A percentile compares a stretch with the other conserved stretches of the same genome.
Conservation (phyloP, 2,329 filamentous ascomycete genomes). For the Fusarium protoensiforme region DNA sequence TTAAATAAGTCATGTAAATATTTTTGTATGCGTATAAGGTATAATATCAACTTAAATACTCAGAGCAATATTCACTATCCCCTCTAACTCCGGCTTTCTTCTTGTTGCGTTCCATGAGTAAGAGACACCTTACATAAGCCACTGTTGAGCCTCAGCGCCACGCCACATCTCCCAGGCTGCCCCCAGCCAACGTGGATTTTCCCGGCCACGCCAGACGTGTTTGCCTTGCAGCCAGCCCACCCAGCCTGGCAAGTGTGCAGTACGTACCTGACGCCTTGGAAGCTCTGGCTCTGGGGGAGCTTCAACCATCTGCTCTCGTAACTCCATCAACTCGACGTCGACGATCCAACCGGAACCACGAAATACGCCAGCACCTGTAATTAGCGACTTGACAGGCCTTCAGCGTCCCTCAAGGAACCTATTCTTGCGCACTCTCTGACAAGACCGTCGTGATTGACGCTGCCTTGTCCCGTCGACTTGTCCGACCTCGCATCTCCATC, state of each 20-base stretch:
- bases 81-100: not conserved
- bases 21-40: not conserved
- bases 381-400: conserved; percentile 3
- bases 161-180: conserved; percentile 31
- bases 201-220: conserved; percentile 55
- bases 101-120: not conserved
- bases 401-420: not conserved
- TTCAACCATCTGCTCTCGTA: conserved; percentile 34
- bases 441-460: conserved; percentile 36
- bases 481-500: conserved; percentile 35
- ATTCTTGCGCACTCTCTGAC: conserved; percentile 2
- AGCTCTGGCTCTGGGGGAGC: conserved; percentile 37
- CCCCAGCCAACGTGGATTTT: conserved; percentile 36
- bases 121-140: not conserved
- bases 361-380: conserved; percentile 16
- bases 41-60: not conserved
- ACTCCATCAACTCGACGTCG: conserved; percentile 32
- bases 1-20: not conserved
- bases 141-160: conserved; percentile 27
- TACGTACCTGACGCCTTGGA: conserved; percentile 39
- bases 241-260: conserved; percentile 4
- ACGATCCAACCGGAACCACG: conserved; percentile 2
- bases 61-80: too few relatives aligned
- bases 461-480: conserved; percentile 18
- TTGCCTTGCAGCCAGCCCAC: conserved; percentile 50